A percentile compares a stretch with the other conserved stretches of the same genome.
phyloP scores from a whole-genome alignment of 1,284 basidiomycete species.

The Hymenochaete sp. region DNA sequence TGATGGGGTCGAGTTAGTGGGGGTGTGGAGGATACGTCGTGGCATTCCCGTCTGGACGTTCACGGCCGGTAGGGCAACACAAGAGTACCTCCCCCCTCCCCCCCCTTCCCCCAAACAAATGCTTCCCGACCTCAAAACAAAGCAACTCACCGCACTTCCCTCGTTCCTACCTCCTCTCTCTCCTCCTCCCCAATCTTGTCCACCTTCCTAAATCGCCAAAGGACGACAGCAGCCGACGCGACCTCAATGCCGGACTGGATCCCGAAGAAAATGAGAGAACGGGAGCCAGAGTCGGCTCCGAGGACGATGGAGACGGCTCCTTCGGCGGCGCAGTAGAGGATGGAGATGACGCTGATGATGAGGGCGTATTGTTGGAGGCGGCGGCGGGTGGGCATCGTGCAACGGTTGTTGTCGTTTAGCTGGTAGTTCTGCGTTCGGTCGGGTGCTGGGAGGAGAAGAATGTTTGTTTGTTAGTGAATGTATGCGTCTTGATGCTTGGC shows the following conservation, averaged over 20 bases:
- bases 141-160: no score
- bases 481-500: no score
- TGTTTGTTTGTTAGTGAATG: no score
- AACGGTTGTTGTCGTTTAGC: not conserved
- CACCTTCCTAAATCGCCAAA: conserved; percentile 35
- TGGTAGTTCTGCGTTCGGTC: not conserved
- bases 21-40: conserved; percentile 22
- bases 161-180: no score
- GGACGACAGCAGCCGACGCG: conserved; percentile 31
- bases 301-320: conserved; percentile 36
- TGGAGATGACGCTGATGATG: conserved; percentile 27
- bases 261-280: conserved; percentile 43
- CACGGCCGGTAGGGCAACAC: no score
- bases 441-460: no score
- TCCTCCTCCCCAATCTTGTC: conserved; percentile 32
- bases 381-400: conserved; percentile 22
- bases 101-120: no score
- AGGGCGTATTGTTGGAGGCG: conserved; percentile 29
- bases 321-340: conserved; percentile 29
- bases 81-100: conserved; percentile 22
- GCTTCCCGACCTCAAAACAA: no score
- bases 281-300: conserved; percentile 36
- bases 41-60: no score
- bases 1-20: not conserved
- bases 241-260: conserved; percentile 43